Evolutionary conservation across 108 stramenopile genomes (phyloP).

Genomic region (Nitzschia sp.): DNA sequence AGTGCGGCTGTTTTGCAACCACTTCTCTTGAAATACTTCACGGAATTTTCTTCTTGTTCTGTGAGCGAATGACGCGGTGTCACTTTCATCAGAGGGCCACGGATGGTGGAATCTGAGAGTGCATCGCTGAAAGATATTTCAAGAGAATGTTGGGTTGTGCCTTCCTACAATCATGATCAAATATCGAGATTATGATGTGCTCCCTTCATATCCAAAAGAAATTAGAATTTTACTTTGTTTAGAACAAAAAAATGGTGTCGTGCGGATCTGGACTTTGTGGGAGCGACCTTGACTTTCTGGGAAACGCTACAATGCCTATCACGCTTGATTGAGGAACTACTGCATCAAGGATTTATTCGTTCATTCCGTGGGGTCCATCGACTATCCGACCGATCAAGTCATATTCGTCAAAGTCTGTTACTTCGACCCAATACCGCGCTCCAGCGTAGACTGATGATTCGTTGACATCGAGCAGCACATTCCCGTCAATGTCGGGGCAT

Average conservation of each 20-base stretch:
- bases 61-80: slow-evolving; percentile 11
- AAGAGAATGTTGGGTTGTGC: too few species aligned
- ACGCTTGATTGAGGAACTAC: too few species aligned
- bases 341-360: too few species aligned
- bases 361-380: not conserved
- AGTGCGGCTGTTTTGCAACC: slow-evolving; percentile 8
- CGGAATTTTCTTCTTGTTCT: not conserved
- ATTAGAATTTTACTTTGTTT: too few species aligned
- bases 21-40: slow-evolving; percentile 1
- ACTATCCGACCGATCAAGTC: slow-evolving; percentile 42
- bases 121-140: not conserved
- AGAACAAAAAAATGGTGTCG: too few species aligned
- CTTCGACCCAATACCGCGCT: slow-evolving; percentile 40
- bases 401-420: slow-evolving; percentile 41
- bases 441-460: slow-evolving; percentile 26
- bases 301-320: too few species aligned
- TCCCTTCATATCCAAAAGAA: too few species aligned
- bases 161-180: too few species aligned
- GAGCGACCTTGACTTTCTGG: too few species aligned
- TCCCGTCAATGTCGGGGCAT: slow-evolving; percentile 51
- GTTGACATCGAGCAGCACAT: slow-evolving; percentile 35
- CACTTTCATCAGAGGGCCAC: not conserved
- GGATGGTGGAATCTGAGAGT: too few species aligned
- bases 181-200: too few species aligned
- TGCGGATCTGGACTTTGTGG: too few species aligned